Evolutionary conservation across 1,284 basidiomycete genomes (phyloP).

Genomic region (Sporisorium scitamineum): DNA sequence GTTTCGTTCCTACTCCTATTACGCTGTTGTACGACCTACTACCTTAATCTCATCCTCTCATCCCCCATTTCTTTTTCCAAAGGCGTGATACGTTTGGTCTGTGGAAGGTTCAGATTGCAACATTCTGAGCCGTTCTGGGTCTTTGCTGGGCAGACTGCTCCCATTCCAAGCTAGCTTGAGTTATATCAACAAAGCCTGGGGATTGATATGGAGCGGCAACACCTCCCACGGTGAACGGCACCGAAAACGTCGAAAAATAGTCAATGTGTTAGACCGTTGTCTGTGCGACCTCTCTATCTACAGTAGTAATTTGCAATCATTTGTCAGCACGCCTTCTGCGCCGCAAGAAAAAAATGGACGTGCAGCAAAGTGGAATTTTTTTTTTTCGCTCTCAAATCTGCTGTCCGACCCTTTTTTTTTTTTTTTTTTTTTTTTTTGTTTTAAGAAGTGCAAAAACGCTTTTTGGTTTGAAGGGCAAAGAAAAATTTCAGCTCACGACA

Average conservation of each 20-base stretch:
- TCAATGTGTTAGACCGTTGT: neutral
- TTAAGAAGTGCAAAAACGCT: constrained; percentile 20
- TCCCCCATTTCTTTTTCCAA: neutral
- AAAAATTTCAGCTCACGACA: constrained; percentile 36
- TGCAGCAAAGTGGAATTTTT: constrained; percentile 34
- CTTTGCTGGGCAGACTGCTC: too few relatives aligned
- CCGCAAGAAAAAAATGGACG: constrained; percentile 19
- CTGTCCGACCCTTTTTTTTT: neutral
- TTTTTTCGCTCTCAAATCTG: neutral
- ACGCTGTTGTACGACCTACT: constrained; percentile 11
- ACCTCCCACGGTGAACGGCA: neutral
- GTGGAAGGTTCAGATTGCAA: neutral
- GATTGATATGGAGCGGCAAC: neutral
- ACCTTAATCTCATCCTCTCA: constrained; percentile 13
- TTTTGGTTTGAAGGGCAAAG: constrained; percentile 2
- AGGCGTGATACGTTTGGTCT: neutral
- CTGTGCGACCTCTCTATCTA: too few relatives aligned
- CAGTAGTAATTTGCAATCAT: constrained; percentile 10
- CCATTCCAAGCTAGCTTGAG: too few relatives aligned
- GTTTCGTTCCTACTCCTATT: neutral
- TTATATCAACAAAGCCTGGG: too few relatives aligned
- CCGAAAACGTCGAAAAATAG: neutral
- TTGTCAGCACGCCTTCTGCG: neutral
- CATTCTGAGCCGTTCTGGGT: neutral
- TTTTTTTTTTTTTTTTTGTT: neutral